Evolutionary conservation across 2,329 filamentous ascomycete genomes (phyloP).

Genomic region (Coccinonectria pachysandricola): DNA sequence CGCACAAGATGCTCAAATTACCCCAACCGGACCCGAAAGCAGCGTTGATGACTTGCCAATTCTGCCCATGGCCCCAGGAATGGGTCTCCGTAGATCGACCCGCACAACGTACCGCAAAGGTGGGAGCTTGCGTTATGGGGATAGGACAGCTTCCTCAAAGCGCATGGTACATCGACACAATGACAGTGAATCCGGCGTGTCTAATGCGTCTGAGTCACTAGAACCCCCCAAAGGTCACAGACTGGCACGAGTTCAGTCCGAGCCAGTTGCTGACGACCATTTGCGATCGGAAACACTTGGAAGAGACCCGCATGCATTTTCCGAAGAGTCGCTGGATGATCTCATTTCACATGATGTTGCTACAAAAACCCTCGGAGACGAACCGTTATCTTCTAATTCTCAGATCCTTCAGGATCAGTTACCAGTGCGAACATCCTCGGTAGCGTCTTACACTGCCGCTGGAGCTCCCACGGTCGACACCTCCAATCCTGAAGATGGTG

Average conservation of each 20-base stretch:
- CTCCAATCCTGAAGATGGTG: conserved; percentile 37
- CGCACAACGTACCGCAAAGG: conserved; percentile 80
- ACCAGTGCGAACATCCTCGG: conserved; percentile 24
- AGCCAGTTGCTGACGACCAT: conserved; percentile 46
- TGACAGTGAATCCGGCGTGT: conserved; percentile 41
- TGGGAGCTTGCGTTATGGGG: conserved; percentile 73
- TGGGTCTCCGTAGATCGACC: conserved; percentile 79
- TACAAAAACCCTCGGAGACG: conserved; percentile 24
- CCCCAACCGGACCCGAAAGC: conserved; percentile 31
- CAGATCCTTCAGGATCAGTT: conserved; percentile 23
- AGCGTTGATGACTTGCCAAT: conserved; percentile 71
- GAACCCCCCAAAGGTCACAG: conserved; percentile 40
- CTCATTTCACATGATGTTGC: conserved; percentile 36
- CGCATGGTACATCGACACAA: conserved; percentile 52
- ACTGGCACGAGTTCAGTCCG: conserved; percentile 57
- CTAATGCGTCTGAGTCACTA: conserved; percentile 23
- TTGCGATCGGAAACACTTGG: conserved; percentile 46
- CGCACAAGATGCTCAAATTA: conserved; percentile 42
- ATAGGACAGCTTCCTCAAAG: conserved; percentile 65
- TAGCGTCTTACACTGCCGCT: conserved; percentile 19
- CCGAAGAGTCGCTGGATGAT: conserved; percentile 31
- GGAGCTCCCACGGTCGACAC: conserved; percentile 55
- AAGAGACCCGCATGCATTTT: conserved; percentile 38
- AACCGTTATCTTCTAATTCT: conserved; percentile 8
- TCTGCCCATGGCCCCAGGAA: conserved; percentile 64